Evolutionary conservation across 352 stramenopile genomes (phyloP), one percentile per base, ranked within the genome.

Genomic region (Thraustochytrium sp.): DNA sequence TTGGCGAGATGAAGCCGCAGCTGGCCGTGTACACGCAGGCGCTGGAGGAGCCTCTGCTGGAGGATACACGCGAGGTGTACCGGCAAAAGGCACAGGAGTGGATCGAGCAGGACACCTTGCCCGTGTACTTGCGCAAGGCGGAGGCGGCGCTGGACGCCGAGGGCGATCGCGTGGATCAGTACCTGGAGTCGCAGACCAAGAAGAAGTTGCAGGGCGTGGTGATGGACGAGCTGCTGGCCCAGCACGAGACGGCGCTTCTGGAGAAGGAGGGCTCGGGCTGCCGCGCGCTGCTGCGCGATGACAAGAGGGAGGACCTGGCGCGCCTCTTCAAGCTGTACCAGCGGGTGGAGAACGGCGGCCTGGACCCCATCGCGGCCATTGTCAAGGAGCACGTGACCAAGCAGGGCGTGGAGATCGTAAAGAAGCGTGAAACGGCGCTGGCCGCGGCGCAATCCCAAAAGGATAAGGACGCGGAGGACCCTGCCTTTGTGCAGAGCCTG

Each of bases 231-330:
- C 90, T 99, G 85, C 90, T 99, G 2, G 91, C 97, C 78, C 92
- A 93, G 29, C 93, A 96, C 8, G 93, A 98, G 88, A 97, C 93
- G 86, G 92, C 96, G 49, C 89, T 99, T 18, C 91, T 99, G 63
- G 96, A 99, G 89, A 97, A 98, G 83, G 96, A 99, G 87, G 96
- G 97, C 59, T 98, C 92, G 40, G 96, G 96, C 54, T 97, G 96
- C 84, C 93, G 96, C 56, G 94, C 94, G 26, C 87, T 99, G 56
- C 88, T 99, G 51, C 93, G 96, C 51, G 98, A 98, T 88, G 94
- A 99, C 87, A 98, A 98, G 88, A 83, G 36, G 51, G 75, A 87
- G n/a, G 51, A 86, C 26, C 44, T 87, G 23, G 31, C 40, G 21
- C 46, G 64, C 8, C 46, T 86, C 34, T 99, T 97, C 89, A 91